Evolutionary conservation across 163 green algal species (phyloP), one percentile per base, ranked within the genome.

Genomic region (Scenedesmus sp.): DNA sequence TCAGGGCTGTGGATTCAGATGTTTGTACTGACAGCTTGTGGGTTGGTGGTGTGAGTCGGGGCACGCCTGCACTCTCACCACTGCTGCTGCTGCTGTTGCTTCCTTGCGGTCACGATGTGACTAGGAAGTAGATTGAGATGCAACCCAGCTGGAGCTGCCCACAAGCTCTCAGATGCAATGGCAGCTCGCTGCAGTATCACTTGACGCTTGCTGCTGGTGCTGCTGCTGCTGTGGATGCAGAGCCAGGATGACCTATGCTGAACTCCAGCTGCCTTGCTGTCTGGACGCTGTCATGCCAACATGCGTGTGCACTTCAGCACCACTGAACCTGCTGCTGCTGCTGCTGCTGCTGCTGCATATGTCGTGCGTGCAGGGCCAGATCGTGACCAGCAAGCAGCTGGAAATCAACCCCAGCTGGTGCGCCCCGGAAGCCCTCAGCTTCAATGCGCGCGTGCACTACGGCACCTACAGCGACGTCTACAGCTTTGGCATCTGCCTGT

Each of bases 361-460:
- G 15, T 42, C 3, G 10, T 42, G n/a, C 68, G 12, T 82, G 73
- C 73, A 82, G 35, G 35, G 73, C 73, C 73, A 51, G 35, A 44
- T 82, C 35, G 35, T 82, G 35, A 82, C 73, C 73, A 82, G 35
- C 73, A 44, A 44, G 73, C 73, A 82, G 73, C 33, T 82, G 37
- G 73, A 76, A 30, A 76, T 76, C 65, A 76, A 76, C 65, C 65
- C 65, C 30, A 76, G 65, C 65, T 76, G 65, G 65, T 76, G 65
- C 9, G 65, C 65, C 65, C 65, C 65, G 7, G 65, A 76, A 30
- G 80, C 43, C 44, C 37, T 61, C 18, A 16, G 43, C 80, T 43
- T 44, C 1, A 44, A 86, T 44, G 44, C 20, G 3, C n/a, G 44
- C 43, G 30, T 30, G 43, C 80, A 49, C 20, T 65, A 65, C 44